A percentile compares a stretch with the other conserved stretches of the same genome.
Conservation (phyloP, 129 eudicot species). For the Chrysanthemum makinoi region DNA sequence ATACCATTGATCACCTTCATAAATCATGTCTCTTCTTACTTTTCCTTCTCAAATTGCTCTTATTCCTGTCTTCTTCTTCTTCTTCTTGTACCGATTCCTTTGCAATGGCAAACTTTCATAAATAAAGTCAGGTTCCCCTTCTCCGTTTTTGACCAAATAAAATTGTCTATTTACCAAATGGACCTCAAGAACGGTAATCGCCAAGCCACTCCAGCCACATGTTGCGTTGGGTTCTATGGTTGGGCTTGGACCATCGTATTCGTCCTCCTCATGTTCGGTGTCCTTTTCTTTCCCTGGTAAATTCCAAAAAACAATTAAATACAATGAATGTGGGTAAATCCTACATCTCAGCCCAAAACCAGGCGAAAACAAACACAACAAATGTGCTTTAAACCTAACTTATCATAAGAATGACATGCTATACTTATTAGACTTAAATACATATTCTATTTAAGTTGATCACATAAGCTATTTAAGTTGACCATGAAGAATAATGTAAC, state of each 20-base stretch:
- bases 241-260: conserved; percentile 33
- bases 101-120: conserved; percentile 21
- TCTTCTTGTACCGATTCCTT: conserved; percentile 15
- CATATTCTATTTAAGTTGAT: no score
- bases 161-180: conserved; percentile 13
- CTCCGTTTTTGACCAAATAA: conserved; percentile 12
- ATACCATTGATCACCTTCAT: conserved; percentile 19
- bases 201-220: conserved; percentile 4
- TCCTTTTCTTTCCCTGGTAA: conserved; percentile 23
- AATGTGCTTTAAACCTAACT: no score
- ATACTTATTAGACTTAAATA: no score
- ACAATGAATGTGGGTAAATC: no score
- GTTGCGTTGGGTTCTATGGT: conserved; percentile 25
- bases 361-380: no score
- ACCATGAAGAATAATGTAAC: no score
- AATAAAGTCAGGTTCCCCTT: neutral
- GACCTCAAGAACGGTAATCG: conserved; percentile 23
- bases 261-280: conserved; percentile 29
- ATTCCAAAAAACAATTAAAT: no score
- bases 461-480: no score
- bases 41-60: conserved; percentile 13
- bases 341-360: no score
- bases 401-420: no score
- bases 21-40: conserved; percentile 17
- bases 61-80: neutral